A percentile compares a stretch with the other conserved stretches of the same genome.
phyloP scores from a whole-genome alignment of 2,329 filamentous ascomycete genomes.

The Talaromyces marneffei region DNA sequence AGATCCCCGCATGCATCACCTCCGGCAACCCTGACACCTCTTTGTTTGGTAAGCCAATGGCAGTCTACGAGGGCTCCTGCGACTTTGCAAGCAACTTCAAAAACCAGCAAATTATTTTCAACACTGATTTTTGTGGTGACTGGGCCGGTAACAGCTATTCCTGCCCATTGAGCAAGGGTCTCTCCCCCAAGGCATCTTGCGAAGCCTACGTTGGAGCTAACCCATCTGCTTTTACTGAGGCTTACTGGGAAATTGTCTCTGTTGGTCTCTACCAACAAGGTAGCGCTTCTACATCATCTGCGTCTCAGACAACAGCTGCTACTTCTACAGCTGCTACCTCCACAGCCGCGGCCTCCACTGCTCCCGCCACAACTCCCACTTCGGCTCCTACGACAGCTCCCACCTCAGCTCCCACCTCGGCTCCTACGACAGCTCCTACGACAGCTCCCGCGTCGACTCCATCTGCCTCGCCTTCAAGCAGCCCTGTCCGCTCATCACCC shows the following conservation, averaged over 20 bases:
- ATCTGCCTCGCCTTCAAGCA: neutral
- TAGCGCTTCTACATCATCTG: neutral
- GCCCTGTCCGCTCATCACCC: neutral
- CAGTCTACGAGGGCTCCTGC: slow-evolving; percentile 39
- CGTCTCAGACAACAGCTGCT: neutral
- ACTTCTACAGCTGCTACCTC: slow-evolving; percentile 5
- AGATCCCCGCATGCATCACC: slow-evolving; percentile 43
- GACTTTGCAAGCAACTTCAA: slow-evolving; percentile 38
- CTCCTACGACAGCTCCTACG: neutral
- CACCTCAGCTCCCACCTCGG: neutral
- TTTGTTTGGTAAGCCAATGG: slow-evolving; percentile 44
- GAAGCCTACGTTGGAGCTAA: slow-evolving; percentile 65
- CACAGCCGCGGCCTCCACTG: neutral
- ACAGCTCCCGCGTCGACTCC: neutral
- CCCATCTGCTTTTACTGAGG: slow-evolving; percentile 62
- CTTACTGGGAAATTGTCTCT: slow-evolving; percentile 73
- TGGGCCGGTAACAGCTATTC: slow-evolving; percentile 50
- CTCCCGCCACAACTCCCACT: neutral
- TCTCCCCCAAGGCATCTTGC: slow-evolving; percentile 61
- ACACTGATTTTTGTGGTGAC: slow-evolving; percentile 52
- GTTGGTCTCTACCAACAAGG: slow-evolving; percentile 57
- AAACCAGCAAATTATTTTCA: slow-evolving; percentile 42
- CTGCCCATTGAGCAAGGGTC: slow-evolving; percentile 49
- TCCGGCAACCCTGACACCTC: slow-evolving; percentile 40
- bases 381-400: neutral